A percentile compares a stretch with the other conserved stretches of the same genome.
Evolutionary conservation across 2,329 filamentous ascomycete species (phyloP).

Genomic region (Trichothecium sympodiale): DNA sequence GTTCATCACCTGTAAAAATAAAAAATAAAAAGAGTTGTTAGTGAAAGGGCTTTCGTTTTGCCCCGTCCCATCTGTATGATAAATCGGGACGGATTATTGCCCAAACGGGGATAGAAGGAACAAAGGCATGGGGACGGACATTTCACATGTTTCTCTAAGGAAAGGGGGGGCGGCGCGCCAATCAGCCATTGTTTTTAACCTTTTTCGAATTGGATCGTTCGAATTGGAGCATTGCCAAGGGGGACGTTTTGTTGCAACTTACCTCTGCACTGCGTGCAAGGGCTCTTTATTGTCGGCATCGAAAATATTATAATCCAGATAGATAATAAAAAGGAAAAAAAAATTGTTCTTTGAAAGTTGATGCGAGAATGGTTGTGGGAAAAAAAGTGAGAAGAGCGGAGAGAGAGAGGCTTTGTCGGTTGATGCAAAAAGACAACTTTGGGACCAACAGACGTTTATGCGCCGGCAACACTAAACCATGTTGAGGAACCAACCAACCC

Average conservation of each 20-base stretch:
- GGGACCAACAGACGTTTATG: too few relatives aligned
- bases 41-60: not conserved
- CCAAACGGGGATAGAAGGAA: not conserved
- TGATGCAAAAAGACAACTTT: too few relatives aligned
- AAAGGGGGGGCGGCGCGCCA: not conserved
- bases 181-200: too few relatives aligned
- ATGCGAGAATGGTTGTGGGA: too few relatives aligned
- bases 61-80: not conserved
- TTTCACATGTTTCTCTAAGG: conserved; percentile 14
- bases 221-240: conserved; percentile 4
- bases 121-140: conserved; percentile 7
- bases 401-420: too few relatives aligned
- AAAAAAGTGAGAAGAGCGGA: too few relatives aligned
- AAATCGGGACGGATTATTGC: not conserved
- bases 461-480: too few relatives aligned
- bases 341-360: too few relatives aligned
- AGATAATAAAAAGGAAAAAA: too few relatives aligned
- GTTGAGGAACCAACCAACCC: too few relatives aligned
- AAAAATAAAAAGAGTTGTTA: not conserved
- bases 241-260: conserved; percentile 1
- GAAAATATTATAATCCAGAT: too few relatives aligned
- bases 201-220: too few relatives aligned
- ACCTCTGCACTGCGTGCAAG: conserved; percentile 14
- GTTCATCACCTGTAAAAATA: conserved; percentile 21
- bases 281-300: conserved; percentile 12